Evolutionary conservation across 352 stramenopile species (phyloP).

Genomic region (Globisporangium viniferum): DNA sequence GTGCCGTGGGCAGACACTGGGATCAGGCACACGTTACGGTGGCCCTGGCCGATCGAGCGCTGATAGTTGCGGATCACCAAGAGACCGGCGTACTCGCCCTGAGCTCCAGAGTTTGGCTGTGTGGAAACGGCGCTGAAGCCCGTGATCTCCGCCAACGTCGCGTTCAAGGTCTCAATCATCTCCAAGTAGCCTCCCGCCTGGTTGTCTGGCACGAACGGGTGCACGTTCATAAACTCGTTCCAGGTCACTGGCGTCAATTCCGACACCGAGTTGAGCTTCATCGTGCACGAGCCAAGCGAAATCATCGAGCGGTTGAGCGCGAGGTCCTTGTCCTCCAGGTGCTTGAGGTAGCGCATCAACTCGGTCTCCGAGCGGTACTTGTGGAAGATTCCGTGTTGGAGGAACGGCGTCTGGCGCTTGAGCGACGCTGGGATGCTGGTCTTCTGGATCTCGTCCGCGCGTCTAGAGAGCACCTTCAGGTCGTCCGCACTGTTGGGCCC

Average conservation of each 20-base stretch:
- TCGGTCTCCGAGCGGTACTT: slow-evolving; percentile 96
- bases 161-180: slow-evolving; percentile 96
- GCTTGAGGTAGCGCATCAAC: slow-evolving; percentile 97
- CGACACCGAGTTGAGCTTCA: slow-evolving; percentile 99
- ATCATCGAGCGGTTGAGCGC: slow-evolving; percentile 99
- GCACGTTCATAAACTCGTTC: slow-evolving; percentile 96
- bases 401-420: slow-evolving; percentile 71
- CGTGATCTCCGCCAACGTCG: slow-evolving; percentile 97
- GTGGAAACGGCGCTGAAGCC: slow-evolving; percentile 97
- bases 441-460: slow-evolving; percentile 49
- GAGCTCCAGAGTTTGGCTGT: slow-evolving; percentile 97
- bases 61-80: slow-evolving; percentile 97
- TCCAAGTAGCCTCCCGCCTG: slow-evolving; percentile 96
- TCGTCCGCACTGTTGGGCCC: slow-evolving; percentile 30
- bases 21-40: slow-evolving; percentile 98
- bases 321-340: slow-evolving; percentile 98
- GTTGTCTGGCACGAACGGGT: slow-evolving; percentile 96
- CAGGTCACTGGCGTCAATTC: slow-evolving; percentile 98
- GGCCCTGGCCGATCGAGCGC: slow-evolving; percentile 83
- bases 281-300: slow-evolving; percentile 99
- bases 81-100: slow-evolving; percentile 97
- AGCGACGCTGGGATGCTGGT: slow-evolving; percentile 59
- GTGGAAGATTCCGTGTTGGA: slow-evolving; percentile 97
- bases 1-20: slow-evolving; percentile 98
- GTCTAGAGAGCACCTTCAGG: slow-evolving; percentile 51